These are phyloP conservation scores for Camellia granthamiana DNA, from an alignment of 148 eudicot genomes.

Conservation along the genomic window DNA sequence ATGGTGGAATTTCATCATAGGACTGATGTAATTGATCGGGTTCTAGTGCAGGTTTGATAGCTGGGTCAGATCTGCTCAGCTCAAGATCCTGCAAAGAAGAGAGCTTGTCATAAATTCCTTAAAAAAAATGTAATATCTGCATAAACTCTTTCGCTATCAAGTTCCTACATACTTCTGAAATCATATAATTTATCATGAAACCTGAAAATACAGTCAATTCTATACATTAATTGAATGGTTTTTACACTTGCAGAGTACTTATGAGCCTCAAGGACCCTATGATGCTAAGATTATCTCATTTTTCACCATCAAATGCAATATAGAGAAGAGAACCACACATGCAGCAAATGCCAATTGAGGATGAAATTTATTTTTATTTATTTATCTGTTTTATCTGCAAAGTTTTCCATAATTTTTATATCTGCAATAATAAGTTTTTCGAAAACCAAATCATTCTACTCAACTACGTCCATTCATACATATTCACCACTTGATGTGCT, in stretches of 20 bases:
- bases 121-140: neutral
- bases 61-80: conserved; percentile 38
- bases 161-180: conserved; percentile 1
- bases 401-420: too few species aligned
- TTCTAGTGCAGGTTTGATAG: conserved; percentile 33
- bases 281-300: neutral
- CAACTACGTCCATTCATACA: conserved; percentile 24
- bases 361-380: neutral
- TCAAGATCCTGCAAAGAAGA: conserved; percentile 47
- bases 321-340: neutral
- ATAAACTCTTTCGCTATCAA: neutral
- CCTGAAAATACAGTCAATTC: neutral
- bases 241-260: neutral
- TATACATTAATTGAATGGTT: neutral
- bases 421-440: neutral
- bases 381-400: too few species aligned
- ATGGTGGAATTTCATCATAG: conserved; percentile 36
- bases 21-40: conserved; percentile 40
- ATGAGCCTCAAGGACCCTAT: neutral
- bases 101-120: neutral
- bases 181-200: neutral
- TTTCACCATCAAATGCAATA: neutral
- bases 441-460: conserved; percentile 1
- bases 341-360: neutral
- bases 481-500: conserved; percentile 46